Evolutionary conservation across 2,329 filamentous ascomycete species (phyloP).

Genomic region (Pestalotiopsis sp.): DNA sequence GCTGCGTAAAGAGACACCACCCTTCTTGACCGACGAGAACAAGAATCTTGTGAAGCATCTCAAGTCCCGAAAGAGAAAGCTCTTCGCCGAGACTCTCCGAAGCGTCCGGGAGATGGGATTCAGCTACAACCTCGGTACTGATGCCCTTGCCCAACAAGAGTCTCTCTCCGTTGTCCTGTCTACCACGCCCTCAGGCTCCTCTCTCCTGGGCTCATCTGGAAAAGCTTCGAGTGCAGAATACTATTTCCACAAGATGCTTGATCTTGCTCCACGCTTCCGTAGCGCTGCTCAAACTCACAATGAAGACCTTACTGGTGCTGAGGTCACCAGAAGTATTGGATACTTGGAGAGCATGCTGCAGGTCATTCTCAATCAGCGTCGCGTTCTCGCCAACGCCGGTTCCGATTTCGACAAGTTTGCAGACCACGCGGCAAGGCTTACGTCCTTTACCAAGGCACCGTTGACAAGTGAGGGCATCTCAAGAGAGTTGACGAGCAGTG

Average conservation of each 20-base stretch:
- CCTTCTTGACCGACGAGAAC: slow-evolving; percentile 82
- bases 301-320: slow-evolving; percentile 80
- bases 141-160: slow-evolving; percentile 72
- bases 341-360: slow-evolving; percentile 85
- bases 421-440: slow-evolving; percentile 37
- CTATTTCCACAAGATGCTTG: slow-evolving; percentile 78
- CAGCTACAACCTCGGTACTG: slow-evolving; percentile 76
- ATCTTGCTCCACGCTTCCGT: slow-evolving; percentile 71
- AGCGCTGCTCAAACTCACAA: slow-evolving; percentile 73
- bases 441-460: slow-evolving; percentile 31
- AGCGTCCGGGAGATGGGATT: slow-evolving; percentile 87
- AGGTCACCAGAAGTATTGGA: slow-evolving; percentile 77
- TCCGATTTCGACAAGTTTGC: slow-evolving; percentile 42
- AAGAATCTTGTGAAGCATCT: slow-evolving; percentile 83
- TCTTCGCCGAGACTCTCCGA: slow-evolving; percentile 87
- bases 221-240: slow-evolving; percentile 58
- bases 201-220: slow-evolving; percentile 12
- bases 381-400: slow-evolving; percentile 44
- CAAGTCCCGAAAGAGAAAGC: slow-evolving; percentile 85
- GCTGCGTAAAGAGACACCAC: slow-evolving; percentile 82
- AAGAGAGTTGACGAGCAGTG: slow-evolving; percentile 19
- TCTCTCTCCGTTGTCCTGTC: slow-evolving; percentile 73
- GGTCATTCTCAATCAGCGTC: slow-evolving; percentile 63
- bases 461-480: slow-evolving; percentile 21
- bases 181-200: slow-evolving; percentile 45